Evolutionary conservation across 75 land plant genomes (phyloP), one percentile per base, ranked within the genome.

Genomic region (Selaginella moellendorffii): DNA sequence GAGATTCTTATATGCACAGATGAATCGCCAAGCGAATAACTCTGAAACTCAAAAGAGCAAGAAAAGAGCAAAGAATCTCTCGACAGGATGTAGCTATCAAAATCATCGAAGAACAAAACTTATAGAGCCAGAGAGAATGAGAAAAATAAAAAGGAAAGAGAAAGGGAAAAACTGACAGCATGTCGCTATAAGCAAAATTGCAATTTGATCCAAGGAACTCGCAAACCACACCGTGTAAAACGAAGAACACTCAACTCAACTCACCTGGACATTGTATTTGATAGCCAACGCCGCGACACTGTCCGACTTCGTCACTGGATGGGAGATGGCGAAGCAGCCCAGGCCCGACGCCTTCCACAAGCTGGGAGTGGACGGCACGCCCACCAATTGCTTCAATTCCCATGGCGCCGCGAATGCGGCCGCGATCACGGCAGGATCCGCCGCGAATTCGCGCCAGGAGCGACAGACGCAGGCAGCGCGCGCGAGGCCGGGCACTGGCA

Each of bases 201-300:
- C n/a, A n/a, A n/a, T n/a, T n/a, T n/a, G n/a, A n/a, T n/a, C n/a
- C n/a, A n/a, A n/a, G n/a, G n/a, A n/a, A n/a, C n/a, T n/a, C n/a
- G n/a, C n/a, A n/a, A n/a, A n/a, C n/a, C n/a, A n/a, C n/a, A n/a
- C n/a, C n/a, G n/a, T n/a, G n/a, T n/a, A n/a, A n/a, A n/a, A n/a
- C n/a, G n/a, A n/a, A n/a, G n/a, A n/a, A 36, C 46, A 36, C 46
- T 5, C 46, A 36, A 5, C 46, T 36, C 46, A 36, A 36, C 14
- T n/a, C n/a, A 89, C 96, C 85, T 90, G 97, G 42, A 90, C 92
- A 29, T 79, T 63, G 59, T 84, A 90, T 71, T 80, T 86, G 30
- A 90, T 78, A 26, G 97, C 97, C 53, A 90, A 84, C 30, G 87
- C 76, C 26, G 97, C 76, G 2, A 87, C 74, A 27, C 80, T 68